Conservation (phyloP, 805 yeast species). For the Cyberlindnera maritima region DNA sequence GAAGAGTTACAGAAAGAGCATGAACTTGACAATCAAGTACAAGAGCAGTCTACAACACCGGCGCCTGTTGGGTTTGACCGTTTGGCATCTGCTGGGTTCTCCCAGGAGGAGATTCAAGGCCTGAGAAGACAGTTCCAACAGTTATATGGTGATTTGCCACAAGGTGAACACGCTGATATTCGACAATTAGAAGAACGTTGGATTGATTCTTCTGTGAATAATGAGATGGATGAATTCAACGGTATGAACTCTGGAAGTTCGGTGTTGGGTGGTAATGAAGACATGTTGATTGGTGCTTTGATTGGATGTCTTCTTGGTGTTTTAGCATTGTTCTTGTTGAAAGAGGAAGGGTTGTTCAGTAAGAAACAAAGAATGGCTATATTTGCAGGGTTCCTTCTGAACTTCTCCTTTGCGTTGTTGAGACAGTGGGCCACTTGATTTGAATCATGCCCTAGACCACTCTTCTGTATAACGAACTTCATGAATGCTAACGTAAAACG, state of each 20-base stretch:
- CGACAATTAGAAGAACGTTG: constrained; percentile 80
- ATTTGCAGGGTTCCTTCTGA: constrained; percentile 66
- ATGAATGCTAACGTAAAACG: neutral
- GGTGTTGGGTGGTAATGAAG: constrained; percentile 53
- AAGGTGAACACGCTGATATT: constrained; percentile 40
- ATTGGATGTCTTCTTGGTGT: constrained; percentile 79
- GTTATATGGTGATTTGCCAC: constrained; percentile 52
- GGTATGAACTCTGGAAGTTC: constrained; percentile 40
- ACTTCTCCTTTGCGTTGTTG: constrained; percentile 63
- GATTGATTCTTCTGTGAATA: constrained; percentile 72
- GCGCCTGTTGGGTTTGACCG: constrained; percentile 86
- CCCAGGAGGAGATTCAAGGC: constrained; percentile 70
- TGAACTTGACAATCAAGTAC: constrained; percentile 51
- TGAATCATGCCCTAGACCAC: too few species aligned
- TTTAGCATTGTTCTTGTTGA: constrained; percentile 59
- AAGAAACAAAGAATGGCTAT: constrained; percentile 66
- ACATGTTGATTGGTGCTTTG: constrained; percentile 64
- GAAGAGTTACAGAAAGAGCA: constrained; percentile 61
- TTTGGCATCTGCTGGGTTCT: constrained; percentile 77
- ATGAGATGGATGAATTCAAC: constrained; percentile 44
- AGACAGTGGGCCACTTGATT: constrained; percentile 31
- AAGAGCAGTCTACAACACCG: constrained; percentile 51
- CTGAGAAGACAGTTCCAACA: constrained; percentile 71
- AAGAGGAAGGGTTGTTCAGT: constrained; percentile 58
- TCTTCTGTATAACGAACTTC: neutral